Evolutionary conservation across 768 basidiomycete genomes (phyloP).

Genomic region (Mycena polygramma): DNA sequence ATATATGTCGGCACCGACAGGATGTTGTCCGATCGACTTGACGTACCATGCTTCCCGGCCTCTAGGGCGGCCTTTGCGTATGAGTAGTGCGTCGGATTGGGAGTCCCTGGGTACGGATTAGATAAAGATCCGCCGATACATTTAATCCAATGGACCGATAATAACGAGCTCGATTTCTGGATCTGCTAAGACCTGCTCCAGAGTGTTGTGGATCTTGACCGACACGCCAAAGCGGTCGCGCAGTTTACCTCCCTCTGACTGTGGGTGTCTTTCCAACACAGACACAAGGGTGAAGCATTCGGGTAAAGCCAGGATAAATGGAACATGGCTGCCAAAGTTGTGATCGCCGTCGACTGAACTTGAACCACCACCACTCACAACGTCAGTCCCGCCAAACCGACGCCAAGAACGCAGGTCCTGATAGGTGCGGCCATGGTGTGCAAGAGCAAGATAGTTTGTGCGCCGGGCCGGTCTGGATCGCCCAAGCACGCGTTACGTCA

Average conservation of each 20-base stretch:
- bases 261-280: slow-evolving; percentile 82
- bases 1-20: background rate
- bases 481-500: background rate
- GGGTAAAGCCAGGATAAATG: slow-evolving; percentile 81
- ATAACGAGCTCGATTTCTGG: slow-evolving; percentile 76
- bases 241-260: slow-evolving; percentile 71
- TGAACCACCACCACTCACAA: slow-evolving; percentile 50
- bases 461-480: too few relatives aligned
- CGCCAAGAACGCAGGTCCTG: slow-evolving; percentile 79
- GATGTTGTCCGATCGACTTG: background rate
- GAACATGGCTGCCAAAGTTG: slow-evolving; percentile 61
- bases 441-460: background rate
- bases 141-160: slow-evolving; percentile 51
- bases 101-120: slow-evolving; percentile 54
- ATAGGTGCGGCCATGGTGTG: slow-evolving; percentile 58
- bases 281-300: slow-evolving; percentile 78
- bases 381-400: slow-evolving; percentile 80
- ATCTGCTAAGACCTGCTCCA: slow-evolving; percentile 74
- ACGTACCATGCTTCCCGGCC: slow-evolving; percentile 80
- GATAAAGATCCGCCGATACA: background rate
- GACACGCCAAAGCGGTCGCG: slow-evolving; percentile 73
- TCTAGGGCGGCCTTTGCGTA: slow-evolving; percentile 75
- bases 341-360: too few relatives aligned
- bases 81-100: slow-evolving; percentile 79
- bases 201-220: slow-evolving; percentile 67